phyloP scores from a whole-genome alignment of 768 basidiomycete species.

The Tricholoma flavovirens region DNA sequence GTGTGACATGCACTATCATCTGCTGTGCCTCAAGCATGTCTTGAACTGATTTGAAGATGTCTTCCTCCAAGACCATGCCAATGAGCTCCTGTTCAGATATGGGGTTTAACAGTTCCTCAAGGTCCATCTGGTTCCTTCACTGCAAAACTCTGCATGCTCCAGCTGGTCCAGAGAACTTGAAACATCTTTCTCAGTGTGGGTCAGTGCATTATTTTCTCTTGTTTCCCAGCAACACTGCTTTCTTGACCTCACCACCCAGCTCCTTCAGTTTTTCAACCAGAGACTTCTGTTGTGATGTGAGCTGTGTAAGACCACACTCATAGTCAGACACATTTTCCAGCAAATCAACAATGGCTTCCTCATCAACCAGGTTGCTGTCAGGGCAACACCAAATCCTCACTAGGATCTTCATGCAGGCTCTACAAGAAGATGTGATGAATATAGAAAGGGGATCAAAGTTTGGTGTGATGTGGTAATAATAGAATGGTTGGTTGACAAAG shows the following conservation, averaged over 20 bases:
- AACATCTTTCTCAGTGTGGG: too few relatives aligned
- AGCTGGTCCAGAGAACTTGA: neutral
- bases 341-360: conserved; percentile 15
- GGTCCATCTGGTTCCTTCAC: conserved; percentile 3
- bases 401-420: too few relatives aligned
- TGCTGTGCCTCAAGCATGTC: neutral
- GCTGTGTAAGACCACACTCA: neutral
- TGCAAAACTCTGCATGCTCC: neutral
- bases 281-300: neutral
- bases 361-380: too few relatives aligned
- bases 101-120: conserved; percentile 4
- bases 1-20: too few relatives aligned
- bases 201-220: conserved; percentile 4
- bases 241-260: neutral
- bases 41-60: neutral
- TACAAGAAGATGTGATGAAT: too few relatives aligned
- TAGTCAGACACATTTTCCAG: conserved; percentile 15
- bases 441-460: too few relatives aligned
- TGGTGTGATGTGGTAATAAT: too few relatives aligned
- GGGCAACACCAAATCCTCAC: too few relatives aligned
- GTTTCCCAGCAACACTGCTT: neutral
- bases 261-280: neutral
- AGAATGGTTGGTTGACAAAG: too few relatives aligned
- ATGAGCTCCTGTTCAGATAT: neutral
- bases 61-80: neutral